Evolutionary conservation across 1,284 basidiomycete species (phyloP).

Genomic region (Naganishia sp.): DNA sequence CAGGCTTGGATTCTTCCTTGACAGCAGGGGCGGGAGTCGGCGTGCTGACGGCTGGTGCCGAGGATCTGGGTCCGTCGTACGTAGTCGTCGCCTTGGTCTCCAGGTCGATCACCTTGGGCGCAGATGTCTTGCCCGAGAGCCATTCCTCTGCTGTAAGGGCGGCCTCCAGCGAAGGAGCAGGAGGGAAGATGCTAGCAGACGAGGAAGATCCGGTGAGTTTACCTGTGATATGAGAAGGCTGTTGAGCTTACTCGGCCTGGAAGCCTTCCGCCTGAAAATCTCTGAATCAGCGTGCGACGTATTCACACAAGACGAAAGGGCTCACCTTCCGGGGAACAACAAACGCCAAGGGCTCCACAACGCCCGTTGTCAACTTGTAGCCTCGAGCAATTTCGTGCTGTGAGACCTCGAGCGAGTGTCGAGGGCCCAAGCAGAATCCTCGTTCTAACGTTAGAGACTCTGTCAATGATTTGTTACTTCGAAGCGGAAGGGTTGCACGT

Average conservation of each 20-base stretch:
- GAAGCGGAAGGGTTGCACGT: conserved; percentile 27
- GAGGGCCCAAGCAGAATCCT: conserved; percentile 93
- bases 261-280: conserved; percentile 46
- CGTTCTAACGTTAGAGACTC: conserved; percentile 61
- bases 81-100: conserved; percentile 49
- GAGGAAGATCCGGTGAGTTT: background rate
- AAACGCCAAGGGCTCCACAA: conserved; percentile 87
- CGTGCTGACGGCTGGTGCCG: conserved; percentile 45
- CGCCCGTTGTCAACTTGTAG: conserved; percentile 78
- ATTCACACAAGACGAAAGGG: background rate
- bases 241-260: conserved; percentile 49
- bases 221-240: background rate
- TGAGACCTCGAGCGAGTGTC: conserved; percentile 78
- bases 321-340: conserved; percentile 85
- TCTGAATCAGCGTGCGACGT: background rate
- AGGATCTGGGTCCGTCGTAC: conserved; percentile 43
- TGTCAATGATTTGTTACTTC: background rate
- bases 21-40: conserved; percentile 52
- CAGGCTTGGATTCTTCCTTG: conserved; percentile 30
- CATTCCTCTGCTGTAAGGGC: conserved; percentile 80
- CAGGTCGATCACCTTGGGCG: conserved; percentile 65
- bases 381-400: conserved; percentile 96
- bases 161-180: conserved; percentile 77
- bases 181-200: conserved; percentile 80
- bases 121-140: conserved; percentile 74